Conservation (phyloP, 192 early-diverging fungal species). For the Linnemannia elongata region DNA sequence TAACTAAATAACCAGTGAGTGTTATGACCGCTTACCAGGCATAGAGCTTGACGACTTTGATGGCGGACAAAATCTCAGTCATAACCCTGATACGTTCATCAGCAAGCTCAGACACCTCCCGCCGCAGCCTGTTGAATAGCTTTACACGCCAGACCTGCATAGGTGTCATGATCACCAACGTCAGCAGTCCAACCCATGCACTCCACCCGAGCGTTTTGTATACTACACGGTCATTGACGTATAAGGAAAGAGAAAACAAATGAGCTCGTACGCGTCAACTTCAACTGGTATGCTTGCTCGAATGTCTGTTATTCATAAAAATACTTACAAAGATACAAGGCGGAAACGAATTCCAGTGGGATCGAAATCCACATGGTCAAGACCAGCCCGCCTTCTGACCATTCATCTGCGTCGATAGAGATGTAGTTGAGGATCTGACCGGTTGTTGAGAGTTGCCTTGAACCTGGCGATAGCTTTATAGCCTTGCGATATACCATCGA, state of each 20-base stretch:
- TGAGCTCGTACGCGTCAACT: not conserved
- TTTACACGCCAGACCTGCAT: constrained; percentile 34
- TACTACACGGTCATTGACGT: not conserved
- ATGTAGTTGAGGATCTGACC: constrained; percentile 39
- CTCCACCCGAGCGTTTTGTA: constrained; percentile 49
- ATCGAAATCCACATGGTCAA: constrained; percentile 33
- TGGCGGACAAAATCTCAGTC: constrained; percentile 50
- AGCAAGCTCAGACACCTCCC: constrained; percentile 18
- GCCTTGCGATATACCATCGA: constrained; percentile 70
- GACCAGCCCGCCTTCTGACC: constrained; percentile 3
- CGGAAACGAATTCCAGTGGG: constrained; percentile 26
- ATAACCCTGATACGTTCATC: constrained; percentile 54
- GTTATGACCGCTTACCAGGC: constrained; percentile 20
- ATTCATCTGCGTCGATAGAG: constrained; percentile 31
- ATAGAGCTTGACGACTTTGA: constrained; percentile 58
- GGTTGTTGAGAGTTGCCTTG: constrained; percentile 34
- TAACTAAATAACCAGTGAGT: too few relatives aligned
- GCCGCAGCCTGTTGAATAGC: constrained; percentile 17
- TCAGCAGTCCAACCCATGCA: constrained; percentile 17
- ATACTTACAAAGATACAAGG: constrained; percentile 21
- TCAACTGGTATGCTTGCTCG: not conserved
- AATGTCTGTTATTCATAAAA: too few relatives aligned
- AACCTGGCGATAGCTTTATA: constrained; percentile 59
- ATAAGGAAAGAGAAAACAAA: not conserved
- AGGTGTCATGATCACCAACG: constrained; percentile 27